These are phyloP conservation scores for Cryptococcus sp. DNA, from an alignment of 1,284 basidiomycete species.

Conservation along the genomic window DNA sequence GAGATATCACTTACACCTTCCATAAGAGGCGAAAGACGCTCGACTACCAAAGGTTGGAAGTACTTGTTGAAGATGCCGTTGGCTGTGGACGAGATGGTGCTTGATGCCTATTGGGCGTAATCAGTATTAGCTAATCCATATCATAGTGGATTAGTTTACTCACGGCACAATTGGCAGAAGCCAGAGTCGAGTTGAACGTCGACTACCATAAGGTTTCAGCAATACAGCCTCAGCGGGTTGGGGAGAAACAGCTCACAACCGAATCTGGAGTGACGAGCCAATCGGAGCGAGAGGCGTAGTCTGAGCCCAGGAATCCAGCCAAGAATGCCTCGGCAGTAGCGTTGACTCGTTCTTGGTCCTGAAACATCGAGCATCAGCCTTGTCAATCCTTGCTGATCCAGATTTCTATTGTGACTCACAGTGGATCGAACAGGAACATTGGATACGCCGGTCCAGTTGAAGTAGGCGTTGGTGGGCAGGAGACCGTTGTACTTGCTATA, in stretches of 20 bases:
- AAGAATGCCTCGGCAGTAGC: slow-evolving; percentile 1
- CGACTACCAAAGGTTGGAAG: background rate
- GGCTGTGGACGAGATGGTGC: slow-evolving; percentile 2
- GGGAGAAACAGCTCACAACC: background rate
- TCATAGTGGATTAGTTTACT: background rate
- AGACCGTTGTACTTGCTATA: slow-evolving; percentile 2
- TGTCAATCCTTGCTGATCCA: too few species aligned
- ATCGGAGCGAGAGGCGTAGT: background rate
- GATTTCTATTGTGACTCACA: background rate
- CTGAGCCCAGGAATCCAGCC: slow-evolving; percentile 1
- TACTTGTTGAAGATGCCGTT: slow-evolving; percentile 2
- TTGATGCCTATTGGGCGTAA: background rate
- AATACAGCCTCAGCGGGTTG: background rate
- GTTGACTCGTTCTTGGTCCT: slow-evolving; percentile 5
- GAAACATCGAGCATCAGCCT: background rate
- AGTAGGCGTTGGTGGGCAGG: slow-evolving; percentile 2
- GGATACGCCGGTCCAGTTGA: slow-evolving; percentile 3
- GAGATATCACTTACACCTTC: background rate
- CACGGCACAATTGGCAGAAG: background rate
- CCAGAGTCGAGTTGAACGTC: slow-evolving; percentile 4
- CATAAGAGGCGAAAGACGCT: background rate
- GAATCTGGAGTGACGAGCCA: slow-evolving; percentile 5
- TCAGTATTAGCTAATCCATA: too few species aligned
- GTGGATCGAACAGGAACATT: slow-evolving; percentile 1
- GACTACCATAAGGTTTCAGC: background rate